Evolutionary conservation across 1,139 yeast genomes (phyloP), one percentile per base, ranked within the genome.

Genomic region (Zygoascus hellenicus): DNA sequence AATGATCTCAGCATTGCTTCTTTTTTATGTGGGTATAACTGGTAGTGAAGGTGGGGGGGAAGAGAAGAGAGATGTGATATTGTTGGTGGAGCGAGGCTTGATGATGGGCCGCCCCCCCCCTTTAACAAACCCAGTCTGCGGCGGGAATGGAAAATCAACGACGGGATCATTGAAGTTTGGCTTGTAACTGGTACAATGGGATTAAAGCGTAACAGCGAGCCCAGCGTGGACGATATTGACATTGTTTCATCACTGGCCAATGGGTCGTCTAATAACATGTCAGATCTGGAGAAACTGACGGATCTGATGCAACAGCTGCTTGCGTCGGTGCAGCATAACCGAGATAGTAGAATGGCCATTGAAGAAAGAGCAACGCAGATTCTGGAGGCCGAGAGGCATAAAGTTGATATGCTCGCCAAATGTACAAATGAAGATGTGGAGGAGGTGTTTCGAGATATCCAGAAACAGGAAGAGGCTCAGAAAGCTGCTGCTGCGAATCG

Each of bases 1-100:
- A 55, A 52, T 14, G 61, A 51, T 43, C 55, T 48, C 7, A 60
- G 51, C 65, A 61, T 61, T 9, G 36, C 45, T 37, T 15, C 28
- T 22, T 33, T n/a, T 28, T 16, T 17, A 22, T 4, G 7, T 22
- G 26, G 26, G 26, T 22, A 22, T 22, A 22, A 22, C 26, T 5
- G 7, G 7, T 22, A 22, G 26, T 7, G 7, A 22, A 7, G 4
- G 26, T 7, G 30, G 30, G 30, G 17, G 30, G 30, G 6, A 19
- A 29, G 13, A 14, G 6, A 19, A 29, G 13, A 14, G 16, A 7
- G 30, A 13, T 15, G 15, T 17, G 30, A 13, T 11, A 5, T 11
- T 11, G 33, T 31, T 31, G 33, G 14, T 31, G 33, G 33, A 5
- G 3, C 38, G 9, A 22, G 17, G n/a, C 26, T 34, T 10, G 26